Evolutionary conservation across 495 filamentous ascomycete genomes (phyloP), one percentile per base, ranked within the genome.

Genomic region (Niebla homalea): DNA sequence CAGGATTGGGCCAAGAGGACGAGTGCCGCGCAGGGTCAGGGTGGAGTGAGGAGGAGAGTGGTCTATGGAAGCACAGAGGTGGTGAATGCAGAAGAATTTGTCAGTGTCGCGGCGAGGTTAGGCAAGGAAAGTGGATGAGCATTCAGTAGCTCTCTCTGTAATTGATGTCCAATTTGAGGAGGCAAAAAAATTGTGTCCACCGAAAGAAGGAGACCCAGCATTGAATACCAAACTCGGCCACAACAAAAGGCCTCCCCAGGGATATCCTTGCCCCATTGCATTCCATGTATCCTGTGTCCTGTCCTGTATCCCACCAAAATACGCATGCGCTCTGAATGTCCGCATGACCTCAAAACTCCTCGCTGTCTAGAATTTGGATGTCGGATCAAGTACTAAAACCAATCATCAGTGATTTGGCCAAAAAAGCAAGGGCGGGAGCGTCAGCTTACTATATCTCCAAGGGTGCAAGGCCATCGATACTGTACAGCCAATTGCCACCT

Each of bases 11-110:
- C 88, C 7, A 77, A 78, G 62, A 76, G 89, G 48, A 84, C 83
- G 6, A 79, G 73, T 16, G 65, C 72, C 14, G 71, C 67, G 36
- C 50, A 47, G 32, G 53, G 50, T 18, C 52, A 48, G 32, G 65
- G 57, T 15, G 60, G 65, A 10, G 61, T 60, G 42, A 80, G 78
- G 61, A 80, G 84, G 60, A 77, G 86, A 57, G 84, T 99, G 2
- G 82, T 97, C 11, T 99, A 99, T 66, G 93, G 93, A 5, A 94
- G 88, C 62, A 99, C 89, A 42, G 92, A 96, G 63, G 62, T 97
- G 62, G 74, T 96, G 53, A 95, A 89, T 61, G 90, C 93, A 1
- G 79, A 79, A 57, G 84, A 89, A 56, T 99, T 99, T 67, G 70
- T 96, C 43, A 70, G 65, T 43, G 78, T 83, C 51, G 90, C 97